Percentiles rank a stretch among this genome's conserved stretches.
Evolutionary conservation across 2,329 filamentous ascomycete genomes (phyloP).

Genomic region (Immersiporthe knoxdaviesiana): DNA sequence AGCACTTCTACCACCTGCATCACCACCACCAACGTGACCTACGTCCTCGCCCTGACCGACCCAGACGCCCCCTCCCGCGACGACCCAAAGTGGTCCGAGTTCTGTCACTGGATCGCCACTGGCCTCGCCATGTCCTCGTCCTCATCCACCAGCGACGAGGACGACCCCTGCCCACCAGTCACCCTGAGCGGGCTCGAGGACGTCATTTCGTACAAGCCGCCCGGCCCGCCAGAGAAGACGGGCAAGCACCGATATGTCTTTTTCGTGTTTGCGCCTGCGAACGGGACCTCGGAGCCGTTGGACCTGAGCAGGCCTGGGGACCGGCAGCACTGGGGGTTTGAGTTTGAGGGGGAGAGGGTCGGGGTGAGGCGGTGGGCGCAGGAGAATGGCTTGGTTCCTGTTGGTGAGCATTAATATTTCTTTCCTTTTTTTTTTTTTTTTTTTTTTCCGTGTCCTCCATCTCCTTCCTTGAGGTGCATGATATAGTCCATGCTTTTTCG

Average conservation of each 20-base stretch:
- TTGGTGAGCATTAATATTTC: conserved; percentile 38
- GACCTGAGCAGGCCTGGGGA: conserved; percentile 41
- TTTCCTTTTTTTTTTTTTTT: background rate
- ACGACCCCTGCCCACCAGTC: background rate
- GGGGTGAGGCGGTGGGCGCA: conserved; percentile 46
- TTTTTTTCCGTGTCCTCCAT: background rate
- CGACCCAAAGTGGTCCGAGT: conserved; percentile 49
- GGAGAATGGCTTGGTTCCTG: conserved; percentile 45
- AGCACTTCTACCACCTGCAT: conserved; percentile 13
- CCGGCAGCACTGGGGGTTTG: conserved; percentile 46
- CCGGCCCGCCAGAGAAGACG: conserved; percentile 46
- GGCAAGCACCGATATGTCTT: conserved; percentile 50
- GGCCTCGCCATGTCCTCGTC: conserved; percentile 35
- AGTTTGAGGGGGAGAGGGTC: conserved; percentile 39
- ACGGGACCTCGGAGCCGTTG: conserved; percentile 43
- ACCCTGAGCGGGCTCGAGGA: conserved; percentile 34
- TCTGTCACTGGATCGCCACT: conserved; percentile 51
- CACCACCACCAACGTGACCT: conserved; percentile 33
- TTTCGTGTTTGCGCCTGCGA: conserved; percentile 43
- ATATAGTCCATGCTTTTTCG: background rate
- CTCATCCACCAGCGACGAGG: conserved; percentile 11
- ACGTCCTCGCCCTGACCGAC: conserved; percentile 44
- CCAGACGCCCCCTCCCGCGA: conserved; percentile 48
- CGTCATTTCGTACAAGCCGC: conserved; percentile 47
- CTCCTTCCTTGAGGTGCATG: background rate